Base-by-base conservation (phyloP, 1,139 yeast species). In the Suhomyces bribrorum region DNA sequence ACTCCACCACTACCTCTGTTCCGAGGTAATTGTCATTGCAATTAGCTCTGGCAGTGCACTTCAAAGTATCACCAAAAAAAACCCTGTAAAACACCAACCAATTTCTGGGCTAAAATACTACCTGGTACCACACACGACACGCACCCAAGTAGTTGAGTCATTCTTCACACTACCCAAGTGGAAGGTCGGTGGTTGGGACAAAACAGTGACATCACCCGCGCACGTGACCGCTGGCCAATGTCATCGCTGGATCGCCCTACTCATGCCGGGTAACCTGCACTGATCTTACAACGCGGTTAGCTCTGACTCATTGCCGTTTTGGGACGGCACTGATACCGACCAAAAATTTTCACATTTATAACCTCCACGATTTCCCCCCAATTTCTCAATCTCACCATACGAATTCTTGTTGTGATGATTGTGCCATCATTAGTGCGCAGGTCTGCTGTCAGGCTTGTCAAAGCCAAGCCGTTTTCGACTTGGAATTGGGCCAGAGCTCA, bases 211-310 rank as follows among this genome's bases (percentile, higher is more conserved):
- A 20, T 20, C 23, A 20, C 23, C 23, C 8, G 11, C 23, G 3
- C 23, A 20, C 23, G 23, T 20, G 23, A 20, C 6, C 23, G 8
- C 23, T 20, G 23, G 6, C 23, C 23, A 20, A 20, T 20, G 23
- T 20, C 23, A 20, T 20, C 23, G 5, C 12, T 11, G 14, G 20
- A 6, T 24, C 38, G 29, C 39, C 28, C 39, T 27, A 35, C 34
- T 27, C 9, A 23, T 29, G 27, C 43, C 43, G 60, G 60, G 60
- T 55, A 57, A 53, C 50, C 34, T 20, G 35, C 32, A 48, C 62
- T 59, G 66, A 61, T 61, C 63, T 59, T 50, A 55, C 66, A 61
- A 59, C 66, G 66, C 66, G 66, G 57, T 56, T 59, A 59, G 46
- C 53, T 53, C 62, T 61, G 66, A 61, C 60, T 61, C 66, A 61